Conservation (phyloP, 176 grass and related monocot species). For the Rhipidocladum racemiflorum region DNA sequence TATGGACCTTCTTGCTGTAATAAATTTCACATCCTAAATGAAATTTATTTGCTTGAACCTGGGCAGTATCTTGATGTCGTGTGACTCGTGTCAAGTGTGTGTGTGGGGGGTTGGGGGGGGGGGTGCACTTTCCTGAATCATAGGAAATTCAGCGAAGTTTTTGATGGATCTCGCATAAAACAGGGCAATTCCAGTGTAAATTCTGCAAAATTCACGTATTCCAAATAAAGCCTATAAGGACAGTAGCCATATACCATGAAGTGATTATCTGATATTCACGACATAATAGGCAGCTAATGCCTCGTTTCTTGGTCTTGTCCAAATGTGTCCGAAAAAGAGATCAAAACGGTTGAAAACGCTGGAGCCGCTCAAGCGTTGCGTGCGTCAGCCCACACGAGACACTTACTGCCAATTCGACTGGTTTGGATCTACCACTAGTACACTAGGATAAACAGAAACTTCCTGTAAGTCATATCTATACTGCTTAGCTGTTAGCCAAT, state of each 20-base stretch:
- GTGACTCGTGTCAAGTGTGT: too few relatives aligned
- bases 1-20: too few relatives aligned
- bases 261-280: not conserved
- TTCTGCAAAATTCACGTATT: not conserved
- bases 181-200: not conserved
- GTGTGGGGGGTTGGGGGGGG: too few relatives aligned
- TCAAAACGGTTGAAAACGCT: not conserved
- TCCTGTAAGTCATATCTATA: not conserved
- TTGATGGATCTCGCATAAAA: not conserved
- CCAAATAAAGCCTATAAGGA: not conserved
- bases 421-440: not conserved
- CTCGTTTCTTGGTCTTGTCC: not conserved
- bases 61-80: too few relatives aligned
- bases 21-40: too few relatives aligned
- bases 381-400: not conserved
- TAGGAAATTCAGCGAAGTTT: not conserved
- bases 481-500: not conserved
- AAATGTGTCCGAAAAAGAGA: not conserved
- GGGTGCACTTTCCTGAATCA: not conserved
- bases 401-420: not conserved
- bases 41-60: too few relatives aligned
- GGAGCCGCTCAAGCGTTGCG: not conserved
- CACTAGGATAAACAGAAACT: not conserved
- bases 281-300: not conserved
- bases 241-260: not conserved